Percentiles rank a stretch among this genome's conserved stretches.
These are phyloP conservation scores for Pseudodiploospora longispora DNA, from an alignment of 2,329 filamentous ascomycete genomes.

Conservation along the genomic window DNA sequence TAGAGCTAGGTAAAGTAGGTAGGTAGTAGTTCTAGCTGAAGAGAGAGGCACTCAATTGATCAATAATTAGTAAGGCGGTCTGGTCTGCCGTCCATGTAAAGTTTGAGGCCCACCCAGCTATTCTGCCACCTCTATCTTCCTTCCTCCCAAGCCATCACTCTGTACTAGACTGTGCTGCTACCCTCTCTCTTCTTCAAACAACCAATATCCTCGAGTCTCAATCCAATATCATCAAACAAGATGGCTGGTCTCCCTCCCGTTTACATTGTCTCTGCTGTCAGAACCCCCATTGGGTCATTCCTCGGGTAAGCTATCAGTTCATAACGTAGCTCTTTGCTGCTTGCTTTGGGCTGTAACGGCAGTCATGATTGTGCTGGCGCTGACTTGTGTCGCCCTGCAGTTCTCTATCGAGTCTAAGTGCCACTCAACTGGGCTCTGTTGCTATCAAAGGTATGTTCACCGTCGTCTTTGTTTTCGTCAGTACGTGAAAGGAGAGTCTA, in stretches of 20 bases:
- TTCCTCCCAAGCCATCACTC: neutral
- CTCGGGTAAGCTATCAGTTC: constrained; percentile 56
- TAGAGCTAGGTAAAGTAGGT: too few relatives aligned
- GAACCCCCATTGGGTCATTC: constrained; percentile 91
- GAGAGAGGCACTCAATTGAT: too few relatives aligned
- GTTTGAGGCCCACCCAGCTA: too few relatives aligned
- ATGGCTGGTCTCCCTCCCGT: constrained; percentile 81
- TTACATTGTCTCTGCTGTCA: constrained; percentile 88
- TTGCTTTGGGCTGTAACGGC: too few relatives aligned
- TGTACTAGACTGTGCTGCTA: neutral
- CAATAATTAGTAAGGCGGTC: too few relatives aligned
- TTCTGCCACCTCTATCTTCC: neutral
- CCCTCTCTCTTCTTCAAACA: neutral
- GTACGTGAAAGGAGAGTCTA: neutral
- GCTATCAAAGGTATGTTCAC: constrained; percentile 74
- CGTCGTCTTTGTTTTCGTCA: constrained; percentile 1
- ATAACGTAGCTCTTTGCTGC: neutral
- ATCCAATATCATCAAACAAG: constrained; percentile 21
- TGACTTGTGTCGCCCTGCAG: constrained; percentile 35
- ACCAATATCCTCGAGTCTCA: constrained; percentile 7
- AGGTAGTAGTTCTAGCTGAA: too few relatives aligned
- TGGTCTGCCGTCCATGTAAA: too few relatives aligned
- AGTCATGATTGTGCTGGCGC: too few relatives aligned
- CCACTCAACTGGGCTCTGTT: constrained; percentile 77
- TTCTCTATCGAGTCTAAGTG: constrained; percentile 79